Evolutionary conservation across 306 rosid species (phyloP), one percentile per base, ranked within the genome.

Genomic region (Vigna nakashimae): DNA sequence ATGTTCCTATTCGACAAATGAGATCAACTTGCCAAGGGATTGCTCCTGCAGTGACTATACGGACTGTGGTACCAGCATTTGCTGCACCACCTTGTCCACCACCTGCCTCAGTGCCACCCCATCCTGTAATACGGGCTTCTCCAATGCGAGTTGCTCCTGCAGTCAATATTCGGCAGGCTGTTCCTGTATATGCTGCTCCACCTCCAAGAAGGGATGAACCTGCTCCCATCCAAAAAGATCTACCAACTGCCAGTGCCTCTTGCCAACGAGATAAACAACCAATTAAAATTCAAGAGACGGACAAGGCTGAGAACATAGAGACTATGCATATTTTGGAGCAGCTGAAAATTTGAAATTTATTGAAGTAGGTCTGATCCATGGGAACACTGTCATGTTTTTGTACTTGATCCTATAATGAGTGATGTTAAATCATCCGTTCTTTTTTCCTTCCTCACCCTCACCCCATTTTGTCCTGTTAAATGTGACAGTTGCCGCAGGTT

Each of bases 41-140:
- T 48, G 98, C 99, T 24, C 99, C 96, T 6, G 86, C 98, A 5
- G 98, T 92, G 80, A 88, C 94, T 43, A 83, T 96, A 36, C 84
- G 99, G 84, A 87, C 88, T 2, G 71, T 87, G 9, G 81, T 96
- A 32, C 98, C 96, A 4, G 96, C 90, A 73, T 96, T 80, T 57
- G 84, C 97, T 6, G 96, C 99, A 56, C 98, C 97, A 7, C 96
- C 97, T 15, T 86, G 81, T 71, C 96, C 90, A 10, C 85, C 87
- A 62, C 86, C 97, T 10, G 40, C 82, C 22, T 80, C 82, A 45
- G 79, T 84, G 16, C 56, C 46, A 42, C 3, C 90, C 64, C 85
- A 74, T 62, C 91, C 72, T 58, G 38, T 86, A 49, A 82, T 87
- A 65, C 85, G 80, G 26, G 83, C 82, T 11, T 81, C 90, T 22